Conservation (phyloP, 164 flowering plant species). For the Sedum album region DNA sequence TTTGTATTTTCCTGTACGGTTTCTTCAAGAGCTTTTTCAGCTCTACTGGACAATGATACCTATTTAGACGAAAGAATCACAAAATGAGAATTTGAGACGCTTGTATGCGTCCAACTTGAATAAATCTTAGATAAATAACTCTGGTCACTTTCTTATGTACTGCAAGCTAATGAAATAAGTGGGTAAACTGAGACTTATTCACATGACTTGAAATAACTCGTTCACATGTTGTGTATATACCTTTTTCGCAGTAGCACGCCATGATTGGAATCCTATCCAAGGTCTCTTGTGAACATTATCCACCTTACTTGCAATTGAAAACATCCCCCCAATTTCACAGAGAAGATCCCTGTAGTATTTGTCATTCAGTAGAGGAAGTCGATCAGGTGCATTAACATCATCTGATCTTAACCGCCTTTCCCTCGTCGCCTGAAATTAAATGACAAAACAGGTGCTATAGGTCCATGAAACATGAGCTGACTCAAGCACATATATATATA, state of each 20-base stretch:
- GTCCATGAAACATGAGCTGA: background rate
- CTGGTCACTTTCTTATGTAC: background rate
- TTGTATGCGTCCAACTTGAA: background rate
- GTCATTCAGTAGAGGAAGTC: conserved; percentile 73
- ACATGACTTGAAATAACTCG: background rate
- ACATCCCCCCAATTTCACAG: conserved; percentile 92
- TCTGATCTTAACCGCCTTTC: conserved; percentile 67
- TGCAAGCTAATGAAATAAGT: background rate
- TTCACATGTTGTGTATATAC: conserved; percentile 23
- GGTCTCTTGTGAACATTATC: conserved; percentile 83
- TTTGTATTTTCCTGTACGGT: conserved; percentile 37
- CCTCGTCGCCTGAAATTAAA: conserved; percentile 44
- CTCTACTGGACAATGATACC: conserved; percentile 65
- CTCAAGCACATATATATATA: background rate
- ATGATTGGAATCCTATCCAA: conserved; percentile 99
- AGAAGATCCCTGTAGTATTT: conserved; percentile 60
- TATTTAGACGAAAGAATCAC: conserved; percentile 17
- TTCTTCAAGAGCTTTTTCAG: conserved; percentile 70
- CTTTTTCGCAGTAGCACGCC: conserved; percentile 89
- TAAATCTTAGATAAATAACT: background rate
- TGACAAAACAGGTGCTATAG: background rate
- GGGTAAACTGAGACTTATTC: background rate
- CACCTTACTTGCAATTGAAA: conserved; percentile 73
- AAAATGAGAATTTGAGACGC: background rate
- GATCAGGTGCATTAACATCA: conserved; percentile 84